Evolutionary conservation across 345 rosid species (phyloP).

Genomic region (Trapa bicornis): DNA sequence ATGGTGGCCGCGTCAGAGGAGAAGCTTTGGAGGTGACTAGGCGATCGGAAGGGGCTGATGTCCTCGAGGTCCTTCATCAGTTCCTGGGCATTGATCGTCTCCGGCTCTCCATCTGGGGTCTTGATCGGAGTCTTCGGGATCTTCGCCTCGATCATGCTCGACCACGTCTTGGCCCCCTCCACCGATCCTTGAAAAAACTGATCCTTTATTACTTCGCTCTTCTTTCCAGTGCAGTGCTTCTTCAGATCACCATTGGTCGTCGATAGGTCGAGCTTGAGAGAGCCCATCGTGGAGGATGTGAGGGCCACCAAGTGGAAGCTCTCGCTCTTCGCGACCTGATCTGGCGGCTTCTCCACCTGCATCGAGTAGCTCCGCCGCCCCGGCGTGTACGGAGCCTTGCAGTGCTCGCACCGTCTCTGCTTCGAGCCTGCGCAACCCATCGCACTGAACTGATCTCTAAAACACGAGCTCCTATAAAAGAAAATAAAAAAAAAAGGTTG

Average conservation of each 20-base stretch:
- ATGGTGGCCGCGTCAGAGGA: constrained; percentile 32
- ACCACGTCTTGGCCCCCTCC: constrained; percentile 67
- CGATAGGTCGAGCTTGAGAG: constrained; percentile 41
- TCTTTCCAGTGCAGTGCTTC: not conserved
- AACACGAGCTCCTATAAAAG: not conserved
- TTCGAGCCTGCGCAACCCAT: constrained; percentile 93
- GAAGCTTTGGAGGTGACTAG: constrained; percentile 43
- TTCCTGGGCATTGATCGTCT: constrained; percentile 80
- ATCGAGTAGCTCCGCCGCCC: constrained; percentile 47
- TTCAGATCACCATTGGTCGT: not conserved
- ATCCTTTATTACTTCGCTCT: not conserved
- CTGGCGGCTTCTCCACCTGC: constrained; percentile 40
- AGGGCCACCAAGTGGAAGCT: constrained; percentile 61
- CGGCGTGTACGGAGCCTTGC: constrained; percentile 48
- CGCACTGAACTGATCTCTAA: not conserved
- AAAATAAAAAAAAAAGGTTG: not conserved
- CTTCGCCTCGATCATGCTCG: constrained; percentile 58
- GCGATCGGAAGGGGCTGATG: constrained; percentile 28
- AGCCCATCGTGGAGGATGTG: constrained; percentile 64
- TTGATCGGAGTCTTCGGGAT: constrained; percentile 59
- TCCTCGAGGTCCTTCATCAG: constrained; percentile 92
- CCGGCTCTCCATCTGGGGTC: constrained; percentile 94
- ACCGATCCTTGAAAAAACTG: constrained; percentile 24
- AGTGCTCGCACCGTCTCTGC: constrained; percentile 59
- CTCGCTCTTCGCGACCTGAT: constrained; percentile 25